Conservation (phyloP, 305 asterid genomes). For the Petunia hybrid region DNA sequence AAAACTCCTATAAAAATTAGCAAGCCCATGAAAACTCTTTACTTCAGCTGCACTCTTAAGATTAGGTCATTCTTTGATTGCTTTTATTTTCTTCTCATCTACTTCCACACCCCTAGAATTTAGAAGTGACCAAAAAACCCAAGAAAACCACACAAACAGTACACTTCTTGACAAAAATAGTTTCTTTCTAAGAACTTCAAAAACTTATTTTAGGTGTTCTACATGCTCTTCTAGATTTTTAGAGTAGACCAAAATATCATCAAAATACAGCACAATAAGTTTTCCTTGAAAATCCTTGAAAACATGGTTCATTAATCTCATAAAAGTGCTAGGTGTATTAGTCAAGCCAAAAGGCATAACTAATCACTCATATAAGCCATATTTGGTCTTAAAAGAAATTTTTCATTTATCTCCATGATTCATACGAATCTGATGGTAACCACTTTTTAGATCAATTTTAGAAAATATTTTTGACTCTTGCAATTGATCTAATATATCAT, state of each 20-base stretch:
- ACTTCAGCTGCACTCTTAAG: not conserved
- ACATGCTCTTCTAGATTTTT: not conserved
- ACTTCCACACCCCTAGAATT: not conserved
- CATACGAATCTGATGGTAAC: not conserved
- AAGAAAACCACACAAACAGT: no score
- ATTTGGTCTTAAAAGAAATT: not conserved
- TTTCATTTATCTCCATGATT: not conserved
- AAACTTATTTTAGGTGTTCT: no score
- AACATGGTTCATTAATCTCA: not conserved
- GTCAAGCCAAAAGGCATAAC: not conserved
- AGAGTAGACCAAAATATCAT: not conserved
- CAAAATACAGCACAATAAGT: not conserved
- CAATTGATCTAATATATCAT: not conserved
- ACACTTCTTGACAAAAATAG: not conserved
- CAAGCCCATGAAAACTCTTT: not conserved
- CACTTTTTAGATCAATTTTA: no score
- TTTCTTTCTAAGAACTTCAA: not conserved
- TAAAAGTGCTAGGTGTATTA: not conserved
- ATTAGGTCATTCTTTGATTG: not conserved
- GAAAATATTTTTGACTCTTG: no score
- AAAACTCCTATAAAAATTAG: not conserved
- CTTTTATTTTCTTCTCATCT: not conserved
- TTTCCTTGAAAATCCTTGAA: no score
- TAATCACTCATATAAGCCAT: not conserved
- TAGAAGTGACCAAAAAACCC: not conserved